Base-by-base conservation (phyloP, 2,329 filamentous ascomycete species). In the Myriosclerotinia scirpicola region DNA sequence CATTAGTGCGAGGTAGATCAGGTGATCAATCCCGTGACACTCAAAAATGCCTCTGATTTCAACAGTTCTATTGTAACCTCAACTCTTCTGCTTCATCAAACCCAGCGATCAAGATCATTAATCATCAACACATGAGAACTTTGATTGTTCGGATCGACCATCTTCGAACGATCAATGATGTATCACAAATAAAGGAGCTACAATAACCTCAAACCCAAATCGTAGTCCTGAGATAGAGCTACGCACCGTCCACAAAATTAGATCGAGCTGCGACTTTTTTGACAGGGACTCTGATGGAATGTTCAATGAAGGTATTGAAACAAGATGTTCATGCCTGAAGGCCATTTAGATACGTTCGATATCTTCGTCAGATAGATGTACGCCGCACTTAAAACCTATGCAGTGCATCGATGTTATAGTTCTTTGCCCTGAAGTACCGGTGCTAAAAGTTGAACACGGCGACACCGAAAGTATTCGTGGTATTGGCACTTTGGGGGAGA, bases 251-350 rank as follows among this genome's bases (percentile, higher is more conserved):
- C 54, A 40, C 34, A 56, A 56, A 11, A 40, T 56, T 20, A n/a
- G 54, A 30, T 56, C 54, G 2, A 56, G 5, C 20, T 42, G 30
- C 34, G 17, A 22, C 5, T n/a, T 55, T 15, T 55, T 56, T 34
- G 22, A 56, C 11, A n/a, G n/a, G 2, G 54, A 2, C 9, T 56
- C 40, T 14, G 26, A 60, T 48, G 56, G 40, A 48, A 44, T 50
- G 8, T 71, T 70, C 46, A 64, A 59, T 40, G 67, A 70, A 26
- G 46, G 53, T 12, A 26, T 60, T 2, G 48, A 64, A 64, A 64
- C 12, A 46, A 38, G 3, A 69, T 70, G 60, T 22, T 64, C 2
- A 59, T 70, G 3, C 54, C 64, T 2, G 64, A 67, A 12, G 66
- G 65, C 15, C 50, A 58, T 26, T 17, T 46, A 7, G n/a, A 46